Percentiles rank a stretch among this genome's conserved stretches.
These are phyloP conservation scores for Gleditsia sinensis DNA, from an alignment of 306 rosid genomes.

Conservation along the genomic window DNA sequence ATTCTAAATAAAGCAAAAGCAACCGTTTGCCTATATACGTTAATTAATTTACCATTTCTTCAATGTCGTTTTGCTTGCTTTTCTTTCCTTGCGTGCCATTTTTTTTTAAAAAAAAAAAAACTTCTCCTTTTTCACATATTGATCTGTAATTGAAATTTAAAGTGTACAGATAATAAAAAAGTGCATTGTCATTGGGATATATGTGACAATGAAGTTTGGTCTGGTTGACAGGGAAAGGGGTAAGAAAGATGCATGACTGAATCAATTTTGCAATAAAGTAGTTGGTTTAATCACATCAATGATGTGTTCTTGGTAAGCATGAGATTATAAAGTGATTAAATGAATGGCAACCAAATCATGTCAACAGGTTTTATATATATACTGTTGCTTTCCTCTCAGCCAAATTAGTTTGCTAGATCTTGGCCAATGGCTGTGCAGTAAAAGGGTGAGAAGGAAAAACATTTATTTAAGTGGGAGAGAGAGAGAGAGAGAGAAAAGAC, in stretches of 20 bases:
- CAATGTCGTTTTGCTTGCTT: background rate
- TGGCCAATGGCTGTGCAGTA: no score
- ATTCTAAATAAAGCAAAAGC: background rate
- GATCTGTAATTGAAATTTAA: background rate
- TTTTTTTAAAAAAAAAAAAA: no score
- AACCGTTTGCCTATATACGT: background rate
- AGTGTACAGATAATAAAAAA: background rate
- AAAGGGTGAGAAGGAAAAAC: background rate
- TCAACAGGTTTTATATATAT: background rate
- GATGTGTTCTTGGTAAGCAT: background rate
- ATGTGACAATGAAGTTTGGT: background rate
- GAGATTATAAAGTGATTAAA: background rate
- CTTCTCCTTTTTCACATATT: background rate
- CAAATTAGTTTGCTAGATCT: background rate
- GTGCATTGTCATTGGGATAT: background rate
- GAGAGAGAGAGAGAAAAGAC: no score
- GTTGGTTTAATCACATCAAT: slow-evolving; percentile 1
- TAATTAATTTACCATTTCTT: background rate
- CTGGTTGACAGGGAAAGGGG: slow-evolving; percentile 6
- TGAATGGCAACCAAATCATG: background rate
- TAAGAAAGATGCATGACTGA: background rate
- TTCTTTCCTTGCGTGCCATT: background rate
- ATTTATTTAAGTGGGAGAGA: no score
- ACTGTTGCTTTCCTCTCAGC: background rate
- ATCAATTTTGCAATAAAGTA: background rate